Evolutionary conservation across 805 yeast species (phyloP), one percentile per base, ranked within the genome.

Genomic region (Metschnikowia picachoensis): DNA sequence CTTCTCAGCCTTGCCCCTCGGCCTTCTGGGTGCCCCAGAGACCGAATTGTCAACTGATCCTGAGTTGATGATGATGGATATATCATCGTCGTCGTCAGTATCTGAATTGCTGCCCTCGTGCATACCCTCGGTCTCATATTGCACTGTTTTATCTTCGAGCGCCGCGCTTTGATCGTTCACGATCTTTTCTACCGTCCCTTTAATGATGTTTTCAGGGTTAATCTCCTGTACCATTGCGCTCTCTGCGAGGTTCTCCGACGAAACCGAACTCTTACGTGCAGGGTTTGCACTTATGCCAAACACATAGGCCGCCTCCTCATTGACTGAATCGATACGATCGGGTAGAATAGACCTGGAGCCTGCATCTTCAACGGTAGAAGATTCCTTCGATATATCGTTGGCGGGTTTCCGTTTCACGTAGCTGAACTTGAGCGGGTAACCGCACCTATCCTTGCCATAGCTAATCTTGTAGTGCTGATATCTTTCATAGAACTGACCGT

Each of bases 381-480:
- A 20, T 20, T 20, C 20, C 2, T 34, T 7, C 17, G 8, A 17
- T 8, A 15, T 10, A 15, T 11, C 46, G 27, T 16, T 12, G 6
- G 31, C 32, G 57, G 67, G 52, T 64, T 20, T 65, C 52, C 59
- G 68, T 65, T 70, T 80, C 60, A 64, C 74, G 62, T 60, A 66
- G 53, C 67, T 66, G 46, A 70, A 72, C 66, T 78, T 85, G 48
- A 81, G 84, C 30, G 78, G 87, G 58, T 85, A 85, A 3, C 85
- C 95, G 68, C 95, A 86, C 59, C 95, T 73, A 64, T 86, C 95
- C 57, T 83, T 83, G 38, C 89, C 95, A 64, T 76, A 86, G 41
- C 79, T 77, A 37, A 86, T 79, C 49, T 80, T 79, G 55, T 80
- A 78, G 4, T 72, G 67, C 35, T 57, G 56, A 57, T 85, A 86